Percentiles rank a stretch among this genome's conserved stretches.
Evolutionary conservation across 208 protist species (phyloP).

Genomic region (Crithidia sp.): DNA sequence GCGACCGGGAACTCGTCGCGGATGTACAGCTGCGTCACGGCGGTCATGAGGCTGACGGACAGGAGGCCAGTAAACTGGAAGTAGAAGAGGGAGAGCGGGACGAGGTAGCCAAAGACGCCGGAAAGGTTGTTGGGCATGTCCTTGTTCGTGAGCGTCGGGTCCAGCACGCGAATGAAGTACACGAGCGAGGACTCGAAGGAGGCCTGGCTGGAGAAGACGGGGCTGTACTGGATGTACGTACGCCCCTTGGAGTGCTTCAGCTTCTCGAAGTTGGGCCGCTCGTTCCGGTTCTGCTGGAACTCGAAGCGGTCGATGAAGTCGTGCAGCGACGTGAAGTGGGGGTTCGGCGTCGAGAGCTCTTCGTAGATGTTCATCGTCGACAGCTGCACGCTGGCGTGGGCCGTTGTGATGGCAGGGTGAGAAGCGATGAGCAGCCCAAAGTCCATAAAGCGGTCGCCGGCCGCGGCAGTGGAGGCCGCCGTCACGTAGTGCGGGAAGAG

Average conservation of each 20-base stretch:
- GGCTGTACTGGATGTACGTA: conserved; percentile 79
- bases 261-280: conserved; percentile 33
- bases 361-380: conserved; percentile 63
- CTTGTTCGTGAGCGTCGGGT: conserved; percentile 53
- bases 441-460: conserved; percentile 82
- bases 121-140: conserved; percentile 76
- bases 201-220: conserved; percentile 65
- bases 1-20: conserved; percentile 77
- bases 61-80: conserved; percentile 83
- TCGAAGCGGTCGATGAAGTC: conserved; percentile 65
- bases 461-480: conserved; percentile 48
- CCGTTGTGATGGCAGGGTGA: conserved; percentile 71
- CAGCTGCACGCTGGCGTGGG: conserved; percentile 57
- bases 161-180: conserved; percentile 78
- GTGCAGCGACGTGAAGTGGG: conserved; percentile 52
- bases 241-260: conserved; percentile 85
- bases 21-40: conserved; percentile 85
- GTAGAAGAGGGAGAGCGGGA: conserved; percentile 84
- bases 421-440: conserved; percentile 76
- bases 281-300: conserved; percentile 32
- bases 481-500: conserved; percentile 73
- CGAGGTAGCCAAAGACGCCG: conserved; percentile 77
- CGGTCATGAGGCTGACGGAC: conserved; percentile 83
- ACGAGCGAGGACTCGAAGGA: conserved; percentile 58
- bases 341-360: conserved; percentile 57